phyloP scores from a whole-genome alignment of 2,329 filamentous ascomycete genomes.

The Diaporthe citriasiana region DNA sequence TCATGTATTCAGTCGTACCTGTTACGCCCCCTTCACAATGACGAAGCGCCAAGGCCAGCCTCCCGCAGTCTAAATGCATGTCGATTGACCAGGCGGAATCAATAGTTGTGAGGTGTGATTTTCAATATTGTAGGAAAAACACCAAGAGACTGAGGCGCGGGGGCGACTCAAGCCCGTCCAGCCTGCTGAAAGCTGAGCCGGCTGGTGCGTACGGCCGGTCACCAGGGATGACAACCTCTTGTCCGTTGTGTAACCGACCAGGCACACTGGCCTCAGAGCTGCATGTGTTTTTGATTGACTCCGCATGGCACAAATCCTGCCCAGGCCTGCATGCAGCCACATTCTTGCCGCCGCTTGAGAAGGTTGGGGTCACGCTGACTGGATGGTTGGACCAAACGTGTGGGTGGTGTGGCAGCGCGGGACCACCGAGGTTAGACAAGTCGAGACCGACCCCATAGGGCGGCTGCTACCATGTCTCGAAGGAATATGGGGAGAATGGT shows the following conservation, averaged over 20 bases:
- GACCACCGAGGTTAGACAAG: slow-evolving; percentile 25
- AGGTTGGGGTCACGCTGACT: slow-evolving; percentile 20
- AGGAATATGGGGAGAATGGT: background rate
- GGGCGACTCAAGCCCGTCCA: background rate
- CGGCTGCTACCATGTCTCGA: slow-evolving; percentile 21
- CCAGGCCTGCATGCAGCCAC: slow-evolving; percentile 36
- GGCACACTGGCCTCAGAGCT: slow-evolving; percentile 13
- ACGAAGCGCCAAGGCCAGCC: background rate
- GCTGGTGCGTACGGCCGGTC: slow-evolving; percentile 29
- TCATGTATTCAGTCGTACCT: background rate
- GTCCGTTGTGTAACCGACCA: slow-evolving; percentile 32
- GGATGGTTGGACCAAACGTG: slow-evolving; percentile 17
- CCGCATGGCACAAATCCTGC: slow-evolving; percentile 31
- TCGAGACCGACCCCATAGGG: slow-evolving; percentile 23
- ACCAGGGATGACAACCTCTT: slow-evolving; percentile 24
- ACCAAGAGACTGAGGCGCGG: background rate
- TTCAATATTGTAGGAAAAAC: background rate
- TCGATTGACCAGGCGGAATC: background rate
- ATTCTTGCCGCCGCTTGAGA: slow-evolving; percentile 10
- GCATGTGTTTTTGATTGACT: slow-evolving; percentile 23
- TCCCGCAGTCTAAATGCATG: background rate
- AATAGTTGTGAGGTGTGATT: background rate
- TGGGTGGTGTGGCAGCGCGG: slow-evolving; percentile 26
- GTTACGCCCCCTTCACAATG: background rate
- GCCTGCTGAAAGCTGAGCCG: slow-evolving; percentile 20